Percentiles rank a stretch among this genome's conserved stretches.
Conservation (phyloP, 768 basidiomycete genomes). For the Fibroporia radiculosa region DNA sequence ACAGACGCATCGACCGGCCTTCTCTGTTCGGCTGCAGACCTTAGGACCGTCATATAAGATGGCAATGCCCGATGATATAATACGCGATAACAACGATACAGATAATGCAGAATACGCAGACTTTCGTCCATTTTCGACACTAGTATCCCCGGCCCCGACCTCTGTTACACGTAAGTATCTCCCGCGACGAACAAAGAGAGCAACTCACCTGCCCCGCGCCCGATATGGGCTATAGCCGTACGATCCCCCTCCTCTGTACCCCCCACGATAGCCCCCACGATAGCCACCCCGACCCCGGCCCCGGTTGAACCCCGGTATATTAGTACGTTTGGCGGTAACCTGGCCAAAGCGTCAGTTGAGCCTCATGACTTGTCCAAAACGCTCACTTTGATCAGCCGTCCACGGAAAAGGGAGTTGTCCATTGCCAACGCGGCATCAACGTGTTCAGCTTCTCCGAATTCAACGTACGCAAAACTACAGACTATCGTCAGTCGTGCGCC, state of each 20-base stretch:
- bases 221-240: constrained; percentile 56
- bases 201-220: constrained; percentile 65
- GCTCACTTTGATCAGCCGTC: constrained; percentile 83
- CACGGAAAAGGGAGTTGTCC: constrained; percentile 94
- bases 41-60: constrained; percentile 8
- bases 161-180: constrained; percentile 26
- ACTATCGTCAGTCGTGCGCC: constrained; percentile 1
- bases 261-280: constrained; percentile 45
- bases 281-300: constrained; percentile 59
- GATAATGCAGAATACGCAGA: constrained; percentile 7
- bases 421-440: constrained; percentile 87
- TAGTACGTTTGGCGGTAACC: constrained; percentile 96
- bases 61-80: constrained; percentile 13
- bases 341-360: constrained; percentile 22
- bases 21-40: no score
- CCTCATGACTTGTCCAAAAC: constrained; percentile 1
- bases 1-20: background rate
- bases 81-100: constrained; percentile 14
- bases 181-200: constrained; percentile 5
- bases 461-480: constrained; percentile 91
- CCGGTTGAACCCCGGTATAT: constrained; percentile 86
- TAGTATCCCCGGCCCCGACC: constrained; percentile 73
- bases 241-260: constrained; percentile 51
- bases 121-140: constrained; percentile 15
- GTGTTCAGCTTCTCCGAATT: constrained; percentile 90